phyloP scores from a whole-genome alignment of 495 filamentous ascomycete species.

The Haplographium delicatum region DNA sequence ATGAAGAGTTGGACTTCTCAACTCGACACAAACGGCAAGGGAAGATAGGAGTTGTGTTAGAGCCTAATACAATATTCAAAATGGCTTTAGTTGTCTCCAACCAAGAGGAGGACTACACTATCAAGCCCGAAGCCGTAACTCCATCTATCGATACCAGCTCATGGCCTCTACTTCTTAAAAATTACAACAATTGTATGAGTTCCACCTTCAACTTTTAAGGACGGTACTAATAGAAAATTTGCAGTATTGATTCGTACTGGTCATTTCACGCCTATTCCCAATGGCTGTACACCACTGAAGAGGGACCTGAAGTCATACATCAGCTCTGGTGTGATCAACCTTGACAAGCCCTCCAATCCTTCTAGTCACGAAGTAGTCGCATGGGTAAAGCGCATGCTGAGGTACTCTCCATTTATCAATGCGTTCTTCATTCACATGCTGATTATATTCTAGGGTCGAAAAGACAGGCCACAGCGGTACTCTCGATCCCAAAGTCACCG shows the following conservation, averaged over 20 bases:
- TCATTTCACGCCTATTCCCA: slow-evolving; percentile 91
- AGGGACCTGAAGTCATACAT: slow-evolving; percentile 95
- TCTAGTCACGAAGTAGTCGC: slow-evolving; percentile 97
- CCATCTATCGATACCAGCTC: slow-evolving; percentile 69
- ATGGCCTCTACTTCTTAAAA: slow-evolving; percentile 89
- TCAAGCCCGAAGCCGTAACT: slow-evolving; percentile 76
- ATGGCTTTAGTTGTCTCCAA: slow-evolving; percentile 57
- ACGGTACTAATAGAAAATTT: slow-evolving; percentile 7
- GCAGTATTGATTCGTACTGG: slow-evolving; percentile 80
- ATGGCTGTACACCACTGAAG: slow-evolving; percentile 77
- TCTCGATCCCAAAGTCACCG: slow-evolving; percentile 90
- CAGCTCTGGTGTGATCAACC: slow-evolving; percentile 93
- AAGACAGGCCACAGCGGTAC: slow-evolving; percentile 98
- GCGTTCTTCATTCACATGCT: not conserved
- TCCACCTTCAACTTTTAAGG: not conserved
- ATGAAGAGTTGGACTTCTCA: slow-evolving; percentile 7
- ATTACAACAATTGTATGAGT: slow-evolving; percentile 72
- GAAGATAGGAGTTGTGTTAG: slow-evolving; percentile 12
- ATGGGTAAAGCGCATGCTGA: slow-evolving; percentile 95
- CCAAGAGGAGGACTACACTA: slow-evolving; percentile 68
- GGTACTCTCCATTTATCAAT: slow-evolving; percentile 41
- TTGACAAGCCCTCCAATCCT: slow-evolving; percentile 97
- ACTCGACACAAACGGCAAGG: slow-evolving; percentile 13
- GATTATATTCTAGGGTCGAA: slow-evolving; percentile 57
- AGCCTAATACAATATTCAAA: slow-evolving; percentile 23